Evolutionary conservation across 2,329 filamentous ascomycete genomes (phyloP), one percentile per base, ranked within the genome.

Genomic region (Alternaria infectoria): DNA sequence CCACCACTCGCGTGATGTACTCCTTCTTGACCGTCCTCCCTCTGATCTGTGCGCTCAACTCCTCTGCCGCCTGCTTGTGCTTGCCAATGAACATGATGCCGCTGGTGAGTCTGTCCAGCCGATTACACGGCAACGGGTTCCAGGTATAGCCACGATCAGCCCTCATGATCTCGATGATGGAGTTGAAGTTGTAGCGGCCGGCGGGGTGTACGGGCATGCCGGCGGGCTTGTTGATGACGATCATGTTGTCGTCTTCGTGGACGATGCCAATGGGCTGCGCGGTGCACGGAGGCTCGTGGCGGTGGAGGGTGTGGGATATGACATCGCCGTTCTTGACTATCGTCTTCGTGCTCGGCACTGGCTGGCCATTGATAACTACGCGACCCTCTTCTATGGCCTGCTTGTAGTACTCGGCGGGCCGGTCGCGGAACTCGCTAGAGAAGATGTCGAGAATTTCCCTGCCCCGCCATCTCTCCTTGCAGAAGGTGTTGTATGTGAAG

Each of bases 71-170:
- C 73, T 89, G 88, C 40, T 90, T 86, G 67, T 92, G 89, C 82
- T 99, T 99, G 26, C 91, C 96, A 71, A 99, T 90, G 79, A 99
- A 99, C 95, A 99, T 98, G 77, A 99, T 92, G 52, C 96, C 96
- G 72, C 93, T 97, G 0, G 96, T 99, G 72, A 99, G 83, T 56
- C 96, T 86, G 78, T 99, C 96, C 26, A 99, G 87, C n/a, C 96
- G 86, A 75, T 99, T 97, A 82, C 95, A 98, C 0, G 96, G 89
- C 59, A 89, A 79, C 1, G 89, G 88, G 61, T 89, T 85, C 79
- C 85, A 90, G 12, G 81, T 79, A 57, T 84, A 81, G 28, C 85
- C 84, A 40, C 88, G 81, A 75, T 97, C 91, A 3, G 92, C 88
- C 70, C 92, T 90, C 88, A 99, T 90, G 69, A 99, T 97, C 83